Evolutionary conservation across 768 basidiomycete genomes (phyloP), one percentile per base, ranked within the genome.

Genomic region (Lentinula raphanica): DNA sequence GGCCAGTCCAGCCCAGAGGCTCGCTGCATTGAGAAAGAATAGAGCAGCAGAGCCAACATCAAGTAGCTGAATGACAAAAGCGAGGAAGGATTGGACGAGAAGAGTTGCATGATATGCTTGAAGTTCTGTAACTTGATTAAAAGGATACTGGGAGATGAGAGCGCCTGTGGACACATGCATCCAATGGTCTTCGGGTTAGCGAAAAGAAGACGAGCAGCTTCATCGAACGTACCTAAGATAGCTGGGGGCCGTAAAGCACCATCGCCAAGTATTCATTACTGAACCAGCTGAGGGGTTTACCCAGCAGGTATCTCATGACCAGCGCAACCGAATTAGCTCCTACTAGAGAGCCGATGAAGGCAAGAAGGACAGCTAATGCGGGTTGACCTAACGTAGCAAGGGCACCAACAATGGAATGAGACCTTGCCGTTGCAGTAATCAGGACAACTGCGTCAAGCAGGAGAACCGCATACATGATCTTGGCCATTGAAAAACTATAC

Each of bases 201-300:
- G n/a, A 31, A 36, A 54, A 0, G 29, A 19, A 51, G 13, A 28
- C 32, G 40, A 25, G 3, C 38, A 25, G 39, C 13, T 13, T 29
- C 15, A 11, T 3, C 17, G 5, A 44, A 25, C 31, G 31, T 62
- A 88, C 92, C 92, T 13, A 89, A 72, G 13, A 92, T 65, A 0
- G 85, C 83, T 2, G 90, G 13, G 92, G 90, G 2, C 79, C 89
- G 65, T 92, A 98, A 21, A 97, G 70, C 21, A 79, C 66, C 8
- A 95, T 61, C 1, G 81, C 78, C 11, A 82, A 73, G 9, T 79
- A 78, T 62, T 85, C 79, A 60, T 91, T 90, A 40, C 77, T 80
- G 70, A 92, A 97, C 94, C 94, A 98, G 64, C 89, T 90, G 82
- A 96, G 82, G 0, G 83, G 79, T 69, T 82, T 87, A 7, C 81